These are phyloP conservation scores for Syzygium oleosum DNA, from an alignment of 345 rosid genomes.

Conservation along the genomic window DNA sequence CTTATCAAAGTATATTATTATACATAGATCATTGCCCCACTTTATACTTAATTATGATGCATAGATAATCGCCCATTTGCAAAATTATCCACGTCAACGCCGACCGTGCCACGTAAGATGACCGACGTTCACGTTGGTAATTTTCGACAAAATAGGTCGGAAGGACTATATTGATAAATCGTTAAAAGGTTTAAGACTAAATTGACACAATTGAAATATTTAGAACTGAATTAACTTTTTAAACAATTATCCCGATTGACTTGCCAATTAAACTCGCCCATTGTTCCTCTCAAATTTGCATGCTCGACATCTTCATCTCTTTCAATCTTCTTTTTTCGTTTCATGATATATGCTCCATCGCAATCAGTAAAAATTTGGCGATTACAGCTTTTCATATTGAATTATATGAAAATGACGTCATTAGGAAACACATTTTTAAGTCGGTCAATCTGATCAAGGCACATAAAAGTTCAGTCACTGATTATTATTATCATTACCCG, in stretches of 20 bases:
- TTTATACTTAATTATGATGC: background rate
- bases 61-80: background rate
- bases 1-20: background rate
- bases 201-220: fast-evolving
- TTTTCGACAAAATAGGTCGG: fast-evolving
- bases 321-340: background rate
- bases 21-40: background rate
- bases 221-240: background rate
- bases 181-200: fast-evolving
- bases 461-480: background rate
- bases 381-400: background rate
- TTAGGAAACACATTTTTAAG: background rate
- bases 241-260: background rate
- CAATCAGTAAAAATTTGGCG: background rate
- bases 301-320: background rate
- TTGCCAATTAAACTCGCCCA: background rate
- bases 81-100: background rate
- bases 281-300: background rate
- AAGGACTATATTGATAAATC: background rate
- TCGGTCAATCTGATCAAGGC: background rate
- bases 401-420: background rate
- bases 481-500: background rate
- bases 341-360: background rate
- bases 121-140: fast-evolving
- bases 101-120: fast-evolving